A percentile compares a stretch with the other conserved stretches of the same genome.
Conservation (phyloP, 1,284 basidiomycete genomes). For the Apiotrichum sp. region DNA sequence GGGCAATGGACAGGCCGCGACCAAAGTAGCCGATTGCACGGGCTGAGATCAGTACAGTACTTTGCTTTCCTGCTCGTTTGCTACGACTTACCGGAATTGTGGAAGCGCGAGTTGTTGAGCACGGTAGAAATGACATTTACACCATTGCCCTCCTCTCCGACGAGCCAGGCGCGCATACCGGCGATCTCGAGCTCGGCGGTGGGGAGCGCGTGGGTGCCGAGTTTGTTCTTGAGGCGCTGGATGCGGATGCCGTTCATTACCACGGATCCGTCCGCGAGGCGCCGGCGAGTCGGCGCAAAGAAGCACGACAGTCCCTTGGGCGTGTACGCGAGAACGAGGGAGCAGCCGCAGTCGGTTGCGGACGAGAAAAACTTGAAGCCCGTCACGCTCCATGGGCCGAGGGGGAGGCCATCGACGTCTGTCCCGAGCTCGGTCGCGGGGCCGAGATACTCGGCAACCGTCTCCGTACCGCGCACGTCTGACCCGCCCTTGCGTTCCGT, state of each 20-base stretch:
- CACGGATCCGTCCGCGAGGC: conserved; percentile 15
- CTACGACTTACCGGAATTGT: conserved; percentile 53
- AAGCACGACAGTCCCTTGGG: conserved; percentile 60
- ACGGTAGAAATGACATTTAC: conserved; percentile 64
- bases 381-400: conserved; percentile 47
- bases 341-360: conserved; percentile 56
- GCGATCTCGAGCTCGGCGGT: conserved; percentile 69
- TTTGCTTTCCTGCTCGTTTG: too few species aligned
- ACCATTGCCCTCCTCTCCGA: conserved; percentile 59
- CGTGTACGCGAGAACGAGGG: conserved; percentile 16
- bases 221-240: conserved; percentile 71
- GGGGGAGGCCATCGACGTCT: conserved; percentile 15
- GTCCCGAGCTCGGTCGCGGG: not conserved
- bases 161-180: conserved; percentile 58
- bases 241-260: conserved; percentile 62
- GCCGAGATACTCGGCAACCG: conserved; percentile 54
- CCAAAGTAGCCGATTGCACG: conserved; percentile 58
- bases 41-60: not conserved
- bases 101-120: conserved; percentile 68
- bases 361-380: conserved; percentile 81
- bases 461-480: conserved; percentile 70
- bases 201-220: conserved; percentile 68
- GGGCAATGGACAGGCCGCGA: conserved; percentile 59
- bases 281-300: conserved; percentile 52
- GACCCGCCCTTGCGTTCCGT: conserved; percentile 73